Conservation (phyloP, 129 eudicot genomes). For the Lonicera japonica region DNA sequence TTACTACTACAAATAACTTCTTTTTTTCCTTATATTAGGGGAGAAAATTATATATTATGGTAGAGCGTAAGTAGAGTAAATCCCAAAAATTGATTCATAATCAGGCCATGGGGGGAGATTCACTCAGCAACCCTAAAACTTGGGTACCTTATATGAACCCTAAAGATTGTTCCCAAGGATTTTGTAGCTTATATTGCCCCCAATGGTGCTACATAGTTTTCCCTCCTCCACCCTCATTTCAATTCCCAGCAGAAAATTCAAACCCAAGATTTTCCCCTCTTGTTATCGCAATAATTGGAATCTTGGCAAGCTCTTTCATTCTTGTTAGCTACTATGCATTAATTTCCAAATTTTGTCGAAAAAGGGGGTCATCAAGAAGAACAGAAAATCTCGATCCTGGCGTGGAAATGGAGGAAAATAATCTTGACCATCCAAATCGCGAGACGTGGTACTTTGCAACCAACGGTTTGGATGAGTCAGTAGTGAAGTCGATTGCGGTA, state of each 20-base stretch:
- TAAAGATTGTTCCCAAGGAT: slow-evolving; percentile 59
- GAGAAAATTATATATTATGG: no score
- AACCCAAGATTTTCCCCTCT: slow-evolving; percentile 53
- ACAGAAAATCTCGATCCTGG: slow-evolving; percentile 20
- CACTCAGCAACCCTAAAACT: slow-evolving; percentile 38
- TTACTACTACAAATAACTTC: no score
- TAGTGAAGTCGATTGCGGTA: slow-evolving; percentile 43
- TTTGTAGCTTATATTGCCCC: slow-evolving; percentile 69
- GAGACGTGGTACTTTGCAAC: slow-evolving; percentile 44
- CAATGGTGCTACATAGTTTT: slow-evolving; percentile 56
- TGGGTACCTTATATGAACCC: slow-evolving; percentile 59
- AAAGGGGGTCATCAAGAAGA: slow-evolving; percentile 20
- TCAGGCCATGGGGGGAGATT: slow-evolving; percentile 21
- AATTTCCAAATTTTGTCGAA: slow-evolving; percentile 45
- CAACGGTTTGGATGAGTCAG: slow-evolving; percentile 48
- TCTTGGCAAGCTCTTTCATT: slow-evolving; percentile 57
- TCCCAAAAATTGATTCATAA: no score
- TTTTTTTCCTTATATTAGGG: no score
- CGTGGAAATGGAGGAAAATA: slow-evolving; percentile 21
- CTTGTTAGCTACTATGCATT: slow-evolving; percentile 72
- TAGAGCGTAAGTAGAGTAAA: no score
- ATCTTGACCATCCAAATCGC: slow-evolving; percentile 31
- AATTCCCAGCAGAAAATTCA: slow-evolving; percentile 37
- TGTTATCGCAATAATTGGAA: slow-evolving; percentile 60
- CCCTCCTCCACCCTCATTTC: slow-evolving; percentile 57